Conservation (phyloP, 805 yeast genomes). For the Wickerhamiella australiensis region DNA sequence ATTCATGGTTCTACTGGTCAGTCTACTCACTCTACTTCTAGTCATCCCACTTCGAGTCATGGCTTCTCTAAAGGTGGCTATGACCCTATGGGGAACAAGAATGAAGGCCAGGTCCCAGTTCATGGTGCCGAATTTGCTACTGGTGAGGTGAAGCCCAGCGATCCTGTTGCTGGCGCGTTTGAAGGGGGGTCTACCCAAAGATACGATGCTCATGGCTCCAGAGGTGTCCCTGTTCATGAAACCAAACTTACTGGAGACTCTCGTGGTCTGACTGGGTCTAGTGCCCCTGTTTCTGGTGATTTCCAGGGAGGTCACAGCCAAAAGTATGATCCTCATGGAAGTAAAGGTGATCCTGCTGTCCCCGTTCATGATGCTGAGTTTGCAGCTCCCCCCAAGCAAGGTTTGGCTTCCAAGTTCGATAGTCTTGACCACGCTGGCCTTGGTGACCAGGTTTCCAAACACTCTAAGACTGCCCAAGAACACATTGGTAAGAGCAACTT, state of each 20-base stretch:
- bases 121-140: neutral
- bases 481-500: constrained; percentile 1
- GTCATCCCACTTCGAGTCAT: neutral
- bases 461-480: neutral
- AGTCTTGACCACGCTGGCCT: neutral
- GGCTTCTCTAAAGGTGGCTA: neutral
- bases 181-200: neutral
- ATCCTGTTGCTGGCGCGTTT: neutral
- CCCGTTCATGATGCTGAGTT: constrained; percentile 6
- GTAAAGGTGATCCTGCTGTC: constrained; percentile 1
- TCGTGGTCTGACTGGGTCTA: too few relatives aligned
- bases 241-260: neutral
- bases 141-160: neutral
- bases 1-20: neutral
- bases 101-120: neutral
- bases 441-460: neutral
- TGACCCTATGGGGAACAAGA: neutral
- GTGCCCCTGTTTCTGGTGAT: neutral
- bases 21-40: neutral
- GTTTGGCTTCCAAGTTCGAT: neutral
- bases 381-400: neutral
- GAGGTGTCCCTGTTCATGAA: neutral
- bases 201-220: neutral
- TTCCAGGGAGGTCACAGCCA: neutral
- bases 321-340: constrained; percentile 7